Conservation (phyloP, 2,329 filamentous ascomycete species). For the Hirsutella rhossiliensis region DNA sequence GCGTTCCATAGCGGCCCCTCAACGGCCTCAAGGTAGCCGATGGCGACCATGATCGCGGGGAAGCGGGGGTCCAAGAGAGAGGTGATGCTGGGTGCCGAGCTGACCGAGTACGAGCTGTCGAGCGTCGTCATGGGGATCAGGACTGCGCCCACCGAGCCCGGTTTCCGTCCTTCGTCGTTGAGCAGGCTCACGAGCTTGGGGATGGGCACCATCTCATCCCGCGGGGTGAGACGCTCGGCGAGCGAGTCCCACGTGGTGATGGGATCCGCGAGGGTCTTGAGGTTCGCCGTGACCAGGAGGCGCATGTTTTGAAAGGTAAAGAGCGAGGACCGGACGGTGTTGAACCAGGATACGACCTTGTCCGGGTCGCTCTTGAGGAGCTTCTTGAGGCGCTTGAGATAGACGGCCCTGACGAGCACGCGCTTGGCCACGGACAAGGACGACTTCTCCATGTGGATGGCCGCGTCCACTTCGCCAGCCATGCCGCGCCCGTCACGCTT, state of each 20-base stretch:
- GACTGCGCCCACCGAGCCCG: constrained; percentile 62
- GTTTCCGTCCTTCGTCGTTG: constrained; percentile 59
- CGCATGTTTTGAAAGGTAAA: constrained; percentile 81
- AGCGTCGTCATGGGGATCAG: constrained; percentile 85
- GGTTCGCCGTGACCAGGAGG: constrained; percentile 69
- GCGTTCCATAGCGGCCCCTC: constrained; percentile 93
- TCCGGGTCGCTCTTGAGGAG: constrained; percentile 67
- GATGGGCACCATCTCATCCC: constrained; percentile 51
- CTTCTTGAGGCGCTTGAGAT: constrained; percentile 75
- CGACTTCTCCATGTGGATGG: constrained; percentile 67
- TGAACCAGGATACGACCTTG: constrained; percentile 63
- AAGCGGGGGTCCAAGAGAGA: constrained; percentile 67
- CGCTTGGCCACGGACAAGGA: constrained; percentile 68
- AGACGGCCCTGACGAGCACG: constrained; percentile 75
- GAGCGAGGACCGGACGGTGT: constrained; percentile 61
- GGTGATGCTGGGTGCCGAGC: constrained; percentile 60
- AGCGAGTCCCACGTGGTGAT: constrained; percentile 63
- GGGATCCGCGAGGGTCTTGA: constrained; percentile 61
- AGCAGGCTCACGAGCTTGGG: constrained; percentile 59
- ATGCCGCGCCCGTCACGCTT: constrained; percentile 74
- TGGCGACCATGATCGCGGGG: constrained; percentile 75
- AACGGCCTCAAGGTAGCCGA: constrained; percentile 82
- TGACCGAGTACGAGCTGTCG: constrained; percentile 80
- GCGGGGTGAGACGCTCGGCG: constrained; percentile 23
- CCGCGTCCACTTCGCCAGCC: constrained; percentile 55